Evolutionary conservation across 768 basidiomycete species (phyloP).

Genomic region (Trametes cubensis): DNA sequence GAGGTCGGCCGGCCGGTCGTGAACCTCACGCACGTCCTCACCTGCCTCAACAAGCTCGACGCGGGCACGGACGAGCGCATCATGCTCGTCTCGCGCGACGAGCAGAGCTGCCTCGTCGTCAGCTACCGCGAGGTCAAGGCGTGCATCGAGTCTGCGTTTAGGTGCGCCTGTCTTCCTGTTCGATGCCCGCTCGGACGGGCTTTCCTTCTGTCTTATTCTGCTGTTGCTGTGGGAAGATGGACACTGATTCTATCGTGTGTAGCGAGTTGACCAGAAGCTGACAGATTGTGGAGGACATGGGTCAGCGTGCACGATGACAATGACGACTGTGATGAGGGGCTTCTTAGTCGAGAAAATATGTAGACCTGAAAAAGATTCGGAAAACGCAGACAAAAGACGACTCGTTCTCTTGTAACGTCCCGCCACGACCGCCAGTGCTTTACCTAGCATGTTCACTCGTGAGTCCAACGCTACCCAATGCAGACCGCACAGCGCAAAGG

Average conservation of each 20-base stretch:
- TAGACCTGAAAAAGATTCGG: conserved; percentile 71
- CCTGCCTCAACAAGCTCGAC: conserved; percentile 96
- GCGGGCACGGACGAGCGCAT: conserved; percentile 91
- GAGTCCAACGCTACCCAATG: no score
- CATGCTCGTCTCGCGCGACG: conserved; percentile 93
- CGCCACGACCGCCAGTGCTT: no score
- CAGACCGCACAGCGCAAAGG: no score
- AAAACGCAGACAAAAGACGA: conserved; percentile 49
- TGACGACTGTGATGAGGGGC: neutral
- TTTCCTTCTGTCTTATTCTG: no score
- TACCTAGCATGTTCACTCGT: no score
- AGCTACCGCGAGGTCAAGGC: conserved; percentile 89
- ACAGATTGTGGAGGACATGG: neutral
- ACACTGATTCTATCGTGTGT: conserved; percentile 1
- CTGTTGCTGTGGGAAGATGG: neutral
- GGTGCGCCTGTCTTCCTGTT: conserved; percentile 48
- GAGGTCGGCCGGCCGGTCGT: conserved; percentile 87
- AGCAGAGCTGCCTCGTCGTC: conserved; percentile 93
- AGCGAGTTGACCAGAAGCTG: conserved; percentile 50
- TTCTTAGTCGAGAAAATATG: conserved; percentile 48
- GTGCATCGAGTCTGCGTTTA: conserved; percentile 83
- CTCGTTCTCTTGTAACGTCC: neutral
- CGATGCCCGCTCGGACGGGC: no score
- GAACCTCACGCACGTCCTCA: conserved; percentile 88
- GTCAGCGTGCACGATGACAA: conserved; percentile 23